Evolutionary conservation across 345 rosid species (phyloP), one percentile per base, ranked within the genome.

Genomic region (Erysimum cheiranthoides): DNA sequence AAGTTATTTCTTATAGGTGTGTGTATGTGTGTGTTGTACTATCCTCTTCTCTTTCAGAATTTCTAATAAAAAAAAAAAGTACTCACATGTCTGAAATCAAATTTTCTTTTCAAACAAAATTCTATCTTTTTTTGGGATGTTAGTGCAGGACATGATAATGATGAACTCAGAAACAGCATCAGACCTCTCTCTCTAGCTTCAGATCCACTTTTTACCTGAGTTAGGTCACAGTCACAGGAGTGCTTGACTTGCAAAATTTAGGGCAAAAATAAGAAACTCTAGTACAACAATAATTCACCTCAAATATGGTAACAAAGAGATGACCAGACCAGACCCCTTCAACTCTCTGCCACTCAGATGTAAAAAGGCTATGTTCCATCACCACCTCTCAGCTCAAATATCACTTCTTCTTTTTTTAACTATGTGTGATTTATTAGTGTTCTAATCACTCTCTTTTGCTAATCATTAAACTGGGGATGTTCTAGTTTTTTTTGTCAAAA

Each of bases 251-350:
- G 66, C 80, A 70, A 77, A 77, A 36, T 63, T 70, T 56, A 63
- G 80, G 61, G 80, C 80, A 77, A 57, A 54, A 77, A 77, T 10
- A 46, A 77, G 80, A 70, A 77, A 77, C 67, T 63, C 10, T 57
- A 70, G 71, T 70, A 77, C 80, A 77, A 70, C 72, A 77, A 70
- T 77, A 77, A 63, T 77, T 56, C 72, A 77, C 80, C 80, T 35
- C 76, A 70, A 63, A 76, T 46, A 46, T 70, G 31, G 80, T n/a
- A 70, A 64, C 67, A 70, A 70, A 62, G 61, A 77, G 71, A 70
- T 77, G 80, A 77, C 76, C 66, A 64, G 12, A 70, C 80, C 80
- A 64, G 11, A 70, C 80, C 75, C 27, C 59, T 56, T 43, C 58
- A 54, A 25, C 71, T 17, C 74, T 76, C 76, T 70, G 76, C 70